Evolutionary conservation across 495 filamentous ascomycete species (phyloP), one percentile per base, ranked within the genome.

Genomic region (Daldinia decipiens): DNA sequence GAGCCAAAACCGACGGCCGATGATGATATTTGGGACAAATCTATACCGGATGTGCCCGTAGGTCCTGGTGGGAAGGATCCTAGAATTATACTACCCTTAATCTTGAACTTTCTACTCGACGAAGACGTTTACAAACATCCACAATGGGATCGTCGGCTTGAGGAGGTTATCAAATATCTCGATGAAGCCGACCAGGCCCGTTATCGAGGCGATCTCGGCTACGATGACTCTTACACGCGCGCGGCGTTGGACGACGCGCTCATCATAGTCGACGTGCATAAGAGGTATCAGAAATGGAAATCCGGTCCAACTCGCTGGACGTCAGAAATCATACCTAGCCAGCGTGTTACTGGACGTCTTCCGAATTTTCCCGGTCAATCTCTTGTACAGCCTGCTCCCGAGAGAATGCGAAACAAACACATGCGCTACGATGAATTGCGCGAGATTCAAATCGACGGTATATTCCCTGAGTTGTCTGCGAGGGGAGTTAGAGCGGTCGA

Each of bases 141-240:
- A 13, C 27, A 21, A 40, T 77, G 70, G 69, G 2, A 40, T 4
- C 19, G 11, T 9, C 70, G 40, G 19, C 19, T 75, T 8, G 11
- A 52, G 21, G 21, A 47, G 21, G 53, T 75, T 45, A 56, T 15
- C 19, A 36, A 47, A 27, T 77, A 77, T 57, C 57, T 77, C 15
- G 21, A 68, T 6, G 65, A 67, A 19, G 70, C 70, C 9, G 12
- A 71, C 17, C 36, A 38, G 19, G 61, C 43, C 7, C 70, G 71
- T 50, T 36, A 56, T 40, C 43, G 24, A 26, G 75, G 75, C 7
- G 70, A 67, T 2, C 60, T 77, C 4, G 75, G 75, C 39, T 77
- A 73, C 13, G 34, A 65, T 6, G 34, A 60, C 36, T 34, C 60
- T 7, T 19, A 65, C 3, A 34, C 66, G 7, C 19, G 29, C 5